Evolutionary conservation across 495 filamentous ascomycete species (phyloP).

Genomic region (Xylaria venustula): DNA sequence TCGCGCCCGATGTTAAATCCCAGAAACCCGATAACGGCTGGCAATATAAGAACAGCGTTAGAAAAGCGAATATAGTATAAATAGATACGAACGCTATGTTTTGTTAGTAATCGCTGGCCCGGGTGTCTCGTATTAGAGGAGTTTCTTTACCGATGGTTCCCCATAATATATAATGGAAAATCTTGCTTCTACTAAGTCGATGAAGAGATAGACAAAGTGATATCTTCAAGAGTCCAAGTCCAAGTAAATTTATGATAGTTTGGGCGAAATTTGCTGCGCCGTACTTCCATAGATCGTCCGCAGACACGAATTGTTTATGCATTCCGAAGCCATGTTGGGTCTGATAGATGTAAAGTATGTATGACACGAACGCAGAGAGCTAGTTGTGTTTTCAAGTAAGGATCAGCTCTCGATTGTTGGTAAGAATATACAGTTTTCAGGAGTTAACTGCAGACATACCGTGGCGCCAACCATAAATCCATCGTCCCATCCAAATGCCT

Average conservation of each 20-base stretch:
- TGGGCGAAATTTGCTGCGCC: slow-evolving; percentile 43
- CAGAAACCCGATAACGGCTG: slow-evolving; percentile 34
- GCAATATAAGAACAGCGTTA: slow-evolving; percentile 38
- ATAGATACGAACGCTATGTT: slow-evolving; percentile 30
- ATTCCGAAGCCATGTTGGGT: slow-evolving; percentile 37
- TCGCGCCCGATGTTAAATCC: slow-evolving; percentile 22
- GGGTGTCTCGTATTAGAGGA: background rate
- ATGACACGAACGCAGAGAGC: background rate
- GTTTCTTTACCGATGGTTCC: slow-evolving; percentile 23
- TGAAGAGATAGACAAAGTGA: slow-evolving; percentile 40
- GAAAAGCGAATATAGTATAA: slow-evolving; percentile 33
- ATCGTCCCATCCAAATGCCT: slow-evolving; percentile 41
- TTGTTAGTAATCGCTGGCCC: slow-evolving; percentile 6
- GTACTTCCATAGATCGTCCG: slow-evolving; percentile 25
- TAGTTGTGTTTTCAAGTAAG: background rate
- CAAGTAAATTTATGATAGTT: slow-evolving; percentile 39
- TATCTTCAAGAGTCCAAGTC: slow-evolving; percentile 46
- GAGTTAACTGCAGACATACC: slow-evolving; percentile 10
- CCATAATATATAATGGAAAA: slow-evolving; percentile 28
- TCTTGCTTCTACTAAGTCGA: slow-evolving; percentile 22
- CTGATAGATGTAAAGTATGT: slow-evolving; percentile 18
- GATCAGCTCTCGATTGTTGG: slow-evolving; percentile 23
- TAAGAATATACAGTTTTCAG: slow-evolving; percentile 7
- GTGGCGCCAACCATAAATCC: slow-evolving; percentile 44
- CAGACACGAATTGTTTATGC: slow-evolving; percentile 31